Evolutionary conservation across 148 eudicot genomes (phyloP).

Genomic region (Chenopodium suecicum): DNA sequence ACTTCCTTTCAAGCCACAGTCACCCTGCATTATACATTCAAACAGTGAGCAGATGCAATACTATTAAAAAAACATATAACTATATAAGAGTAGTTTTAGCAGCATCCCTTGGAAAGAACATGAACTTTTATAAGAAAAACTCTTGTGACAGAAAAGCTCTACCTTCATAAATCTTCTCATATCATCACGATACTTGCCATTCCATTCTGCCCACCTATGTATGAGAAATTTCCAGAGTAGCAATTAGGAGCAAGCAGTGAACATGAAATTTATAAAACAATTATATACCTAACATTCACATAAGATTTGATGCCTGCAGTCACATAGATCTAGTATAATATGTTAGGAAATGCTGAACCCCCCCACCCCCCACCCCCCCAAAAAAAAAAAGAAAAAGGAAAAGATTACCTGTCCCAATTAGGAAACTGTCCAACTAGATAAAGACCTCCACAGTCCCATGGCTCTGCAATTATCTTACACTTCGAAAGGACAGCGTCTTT

Average conservation of each 20-base stretch:
- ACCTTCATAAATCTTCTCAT: slow-evolving; percentile 89
- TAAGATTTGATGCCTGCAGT: slow-evolving; percentile 1
- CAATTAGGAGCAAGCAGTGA: background rate
- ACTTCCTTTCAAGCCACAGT: slow-evolving; percentile 80
- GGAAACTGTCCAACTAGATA: slow-evolving; percentile 97
- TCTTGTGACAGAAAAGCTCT: background rate
- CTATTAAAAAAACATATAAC: no score
- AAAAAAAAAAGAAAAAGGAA: background rate
- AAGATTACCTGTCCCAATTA: slow-evolving; percentile 89
- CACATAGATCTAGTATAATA: background rate
- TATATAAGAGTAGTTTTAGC: background rate
- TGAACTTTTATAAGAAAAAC: background rate
- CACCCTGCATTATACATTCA: slow-evolving; percentile 57
- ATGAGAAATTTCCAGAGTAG: slow-evolving; percentile 10
- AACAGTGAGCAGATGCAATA: background rate
- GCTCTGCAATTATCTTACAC: slow-evolving; percentile 92
- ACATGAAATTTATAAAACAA: background rate
- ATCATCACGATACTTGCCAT: slow-evolving; percentile 97
- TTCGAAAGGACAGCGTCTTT: slow-evolving; percentile 74
- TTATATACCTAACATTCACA: background rate
- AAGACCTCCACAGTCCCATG: slow-evolving; percentile 99
- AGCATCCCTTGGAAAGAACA: background rate
- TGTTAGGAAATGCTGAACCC: background rate
- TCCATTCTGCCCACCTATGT: slow-evolving; percentile 99
- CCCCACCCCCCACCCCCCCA: no score